Base-by-base conservation (phyloP, 306 rosid species). In the Argentina anserina region DNA sequence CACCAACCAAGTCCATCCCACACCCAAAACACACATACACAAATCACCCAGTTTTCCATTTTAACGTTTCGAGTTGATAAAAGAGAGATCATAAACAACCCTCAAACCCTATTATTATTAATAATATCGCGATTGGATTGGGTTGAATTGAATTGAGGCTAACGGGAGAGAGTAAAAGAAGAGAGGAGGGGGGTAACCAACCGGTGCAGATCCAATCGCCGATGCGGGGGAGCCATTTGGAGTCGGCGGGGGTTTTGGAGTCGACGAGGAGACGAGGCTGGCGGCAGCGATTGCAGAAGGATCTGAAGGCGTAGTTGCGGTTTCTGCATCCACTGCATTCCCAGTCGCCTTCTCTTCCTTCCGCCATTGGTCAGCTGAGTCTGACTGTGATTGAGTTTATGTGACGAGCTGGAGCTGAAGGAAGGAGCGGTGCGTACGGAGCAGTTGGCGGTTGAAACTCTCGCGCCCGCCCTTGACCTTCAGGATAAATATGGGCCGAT, bases 121-220 rank as follows among this genome's bases (percentile, higher is more conserved):
- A n/a, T n/a, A n/a, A n/a, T n/a, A n/a, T n/a, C n/a, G n/a, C n/a
- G n/a, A n/a, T n/a, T n/a, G n/a, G n/a, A n/a, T n/a, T n/a, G n/a
- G n/a, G n/a, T n/a, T n/a, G n/a, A n/a, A n/a, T n/a, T n/a, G n/a
- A n/a, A n/a, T n/a, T n/a, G n/a, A n/a, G n/a, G n/a, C n/a, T n/a
- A n/a, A n/a, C n/a, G n/a, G n/a, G n/a, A n/a, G n/a, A n/a, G n/a
- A n/a, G n/a, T n/a, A n/a, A n/a, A n/a, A n/a, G n/a, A n/a, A n/a
- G n/a, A n/a, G n/a, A n/a, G n/a, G n/a, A n/a, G n/a, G n/a, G n/a
- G n/a, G n/a, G n/a, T 33, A 33, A 33, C 96, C 80, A 85, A 93
- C 98, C 96, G 49, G 94, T 85, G 87, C 98, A 93, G 94, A 93
- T 90, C 97, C 98, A 93, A 78, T 93, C 98, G 41, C 98, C 97